Conservation (phyloP, 2,329 filamentous ascomycete genomes). For the Epichloe gansuensis region DNA sequence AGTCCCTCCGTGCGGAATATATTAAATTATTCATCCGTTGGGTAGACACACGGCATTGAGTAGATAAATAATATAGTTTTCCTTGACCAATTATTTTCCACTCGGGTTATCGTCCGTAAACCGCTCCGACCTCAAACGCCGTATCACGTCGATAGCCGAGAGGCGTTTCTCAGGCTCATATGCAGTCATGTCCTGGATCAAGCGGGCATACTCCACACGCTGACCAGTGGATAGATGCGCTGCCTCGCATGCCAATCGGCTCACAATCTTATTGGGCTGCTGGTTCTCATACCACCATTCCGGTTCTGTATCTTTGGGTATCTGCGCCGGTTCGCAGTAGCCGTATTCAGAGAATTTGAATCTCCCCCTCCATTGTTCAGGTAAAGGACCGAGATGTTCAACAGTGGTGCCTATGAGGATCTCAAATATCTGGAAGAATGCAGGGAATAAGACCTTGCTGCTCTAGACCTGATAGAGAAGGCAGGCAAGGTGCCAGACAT, state of each 20-base stretch:
- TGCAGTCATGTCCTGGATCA: constrained; percentile 4
- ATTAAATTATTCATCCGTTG: too few species aligned
- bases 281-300: constrained; percentile 6
- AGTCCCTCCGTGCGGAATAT: too few species aligned
- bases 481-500: constrained; percentile 6
- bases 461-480: constrained; percentile 3
- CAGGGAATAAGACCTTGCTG: not conserved
- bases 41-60: too few species aligned
- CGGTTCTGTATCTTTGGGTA: not conserved
- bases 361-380: constrained; percentile 3
- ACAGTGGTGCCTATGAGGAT: constrained; percentile 1
- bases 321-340: constrained; percentile 1
- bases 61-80: too few species aligned
- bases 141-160: constrained; percentile 2
- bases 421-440: constrained; percentile 5
- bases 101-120: too few species aligned
- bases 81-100: too few species aligned
- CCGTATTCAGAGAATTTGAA: constrained; percentile 4
- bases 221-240: constrained; percentile 2
- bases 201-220: not conserved
- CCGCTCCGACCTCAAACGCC: not conserved
- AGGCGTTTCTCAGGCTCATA: constrained; percentile 4
- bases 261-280: not conserved
- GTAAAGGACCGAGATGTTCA: constrained; percentile 2
- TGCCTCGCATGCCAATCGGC: constrained; percentile 1